Conservation (phyloP, 305 asterid species). For the Fraxinus platypoda region DNA sequence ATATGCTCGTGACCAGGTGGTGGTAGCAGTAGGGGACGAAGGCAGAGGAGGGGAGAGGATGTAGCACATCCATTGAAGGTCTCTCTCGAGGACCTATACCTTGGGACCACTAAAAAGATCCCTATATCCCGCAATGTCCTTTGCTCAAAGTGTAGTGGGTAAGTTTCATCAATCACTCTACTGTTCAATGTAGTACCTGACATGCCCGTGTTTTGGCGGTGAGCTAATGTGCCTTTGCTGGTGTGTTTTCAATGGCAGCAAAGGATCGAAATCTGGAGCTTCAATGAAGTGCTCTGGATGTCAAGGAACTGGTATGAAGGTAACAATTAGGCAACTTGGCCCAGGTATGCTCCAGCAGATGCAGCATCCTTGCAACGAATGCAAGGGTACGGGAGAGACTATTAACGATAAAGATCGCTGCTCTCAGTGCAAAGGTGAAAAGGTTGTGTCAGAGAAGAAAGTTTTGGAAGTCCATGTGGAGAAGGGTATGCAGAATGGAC, state of each 20-base stretch:
- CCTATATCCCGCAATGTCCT: constrained; percentile 47
- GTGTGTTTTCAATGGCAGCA: constrained; percentile 26
- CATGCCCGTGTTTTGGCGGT: neutral
- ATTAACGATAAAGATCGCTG: constrained; percentile 50
- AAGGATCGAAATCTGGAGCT: constrained; percentile 60
- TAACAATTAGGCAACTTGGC: constrained; percentile 29
- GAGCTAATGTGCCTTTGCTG: neutral
- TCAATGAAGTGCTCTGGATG: constrained; percentile 49
- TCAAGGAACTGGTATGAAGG: constrained; percentile 58
- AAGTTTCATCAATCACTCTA: neutral
- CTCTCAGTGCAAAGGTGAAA: constrained; percentile 56
- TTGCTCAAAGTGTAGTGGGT: constrained; percentile 55
- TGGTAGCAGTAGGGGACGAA: constrained; percentile 53
- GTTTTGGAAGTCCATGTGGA: constrained; percentile 49
- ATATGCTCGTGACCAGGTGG: constrained; percentile 29
- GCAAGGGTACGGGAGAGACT: constrained; percentile 22
- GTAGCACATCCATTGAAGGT: constrained; percentile 53
- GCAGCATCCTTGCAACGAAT: neutral
- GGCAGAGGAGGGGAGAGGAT: constrained; percentile 23
- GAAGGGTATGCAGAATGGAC: constrained; percentile 60
- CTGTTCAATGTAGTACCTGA: neutral
- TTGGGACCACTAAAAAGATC: constrained; percentile 49
- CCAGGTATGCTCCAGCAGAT: neutral
- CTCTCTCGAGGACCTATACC: constrained; percentile 48
- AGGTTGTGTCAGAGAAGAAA: constrained; percentile 53